Conservation (phyloP, 495 filamentous ascomycete genomes). For the Penicillium mononematosum region DNA sequence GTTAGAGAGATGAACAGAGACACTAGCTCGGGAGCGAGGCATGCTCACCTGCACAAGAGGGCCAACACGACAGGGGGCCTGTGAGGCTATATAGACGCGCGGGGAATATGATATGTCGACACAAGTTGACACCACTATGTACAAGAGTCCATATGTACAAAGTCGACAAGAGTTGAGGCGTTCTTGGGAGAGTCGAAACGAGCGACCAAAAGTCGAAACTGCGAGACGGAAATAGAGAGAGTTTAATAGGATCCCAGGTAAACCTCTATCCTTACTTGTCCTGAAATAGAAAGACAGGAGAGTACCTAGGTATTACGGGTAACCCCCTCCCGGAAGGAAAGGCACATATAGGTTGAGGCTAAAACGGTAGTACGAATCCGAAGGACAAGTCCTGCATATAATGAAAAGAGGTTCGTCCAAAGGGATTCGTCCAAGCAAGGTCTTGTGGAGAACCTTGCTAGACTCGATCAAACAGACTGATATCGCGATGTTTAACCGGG, state of each 20-base stretch:
- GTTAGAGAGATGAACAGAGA: conserved; percentile 6
- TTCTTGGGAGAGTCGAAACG: conserved; percentile 7
- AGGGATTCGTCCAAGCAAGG: conserved; percentile 10
- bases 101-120: conserved; percentile 1
- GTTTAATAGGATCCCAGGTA: conserved; percentile 22
- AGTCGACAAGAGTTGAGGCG: conserved; percentile 4
- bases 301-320: too few relatives aligned
- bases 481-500: conserved; percentile 4
- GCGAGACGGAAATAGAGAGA: conserved; percentile 20
- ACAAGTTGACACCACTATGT: conserved; percentile 22
- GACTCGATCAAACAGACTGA: conserved; percentile 7
- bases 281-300: conserved; percentile 1
- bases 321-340: conserved; percentile 17
- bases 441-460: neutral
- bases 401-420: conserved; percentile 3
- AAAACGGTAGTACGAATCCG: conserved; percentile 17
- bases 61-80: neutral
- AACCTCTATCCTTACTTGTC: conserved; percentile 24
- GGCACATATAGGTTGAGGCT: conserved; percentile 22
- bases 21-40: neutral
- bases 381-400: conserved; percentile 5
- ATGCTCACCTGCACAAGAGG: conserved; percentile 19
- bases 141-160: conserved; percentile 28
- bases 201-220: conserved; percentile 8
- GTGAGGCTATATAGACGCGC: conserved; percentile 10